Percentiles rank a stretch among this genome's conserved stretches.
phyloP scores from a whole-genome alignment of 192 early-diverging fungal species.

The Lunasporangiospora selenospora region DNA sequence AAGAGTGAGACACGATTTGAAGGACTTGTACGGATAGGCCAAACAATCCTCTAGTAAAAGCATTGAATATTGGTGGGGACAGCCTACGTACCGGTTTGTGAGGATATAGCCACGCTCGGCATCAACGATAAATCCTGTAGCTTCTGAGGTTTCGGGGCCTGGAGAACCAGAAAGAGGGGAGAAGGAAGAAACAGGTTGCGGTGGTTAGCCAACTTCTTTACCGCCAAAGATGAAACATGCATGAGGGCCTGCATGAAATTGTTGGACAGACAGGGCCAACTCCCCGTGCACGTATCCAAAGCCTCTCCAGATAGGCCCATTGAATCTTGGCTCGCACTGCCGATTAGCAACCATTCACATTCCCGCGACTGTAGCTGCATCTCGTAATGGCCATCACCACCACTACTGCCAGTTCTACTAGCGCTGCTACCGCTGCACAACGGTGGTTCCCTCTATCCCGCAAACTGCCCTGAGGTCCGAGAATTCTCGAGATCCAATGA shows the following conservation, averaged over 20 bases:
- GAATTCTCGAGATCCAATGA: too few relatives aligned
- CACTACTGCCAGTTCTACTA: too few relatives aligned
- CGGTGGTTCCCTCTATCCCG: too few relatives aligned
- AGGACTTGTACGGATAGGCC: neutral
- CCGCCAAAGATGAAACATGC: neutral
- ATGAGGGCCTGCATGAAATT: slow-evolving; percentile 17
- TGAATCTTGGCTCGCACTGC: too few relatives aligned
- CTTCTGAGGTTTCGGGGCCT: slow-evolving; percentile 74
- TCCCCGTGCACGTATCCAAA: too few relatives aligned
- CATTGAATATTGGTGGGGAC: slow-evolving; percentile 4
- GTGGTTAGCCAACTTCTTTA: neutral
- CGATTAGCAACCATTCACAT: too few relatives aligned
- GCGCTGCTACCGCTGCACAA: too few relatives aligned
- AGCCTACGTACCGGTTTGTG: slow-evolving; percentile 63
- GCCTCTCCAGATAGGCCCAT: too few relatives aligned
- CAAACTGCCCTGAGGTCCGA: too few relatives aligned
- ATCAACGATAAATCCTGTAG: slow-evolving; percentile 87
- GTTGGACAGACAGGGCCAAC: too few relatives aligned
- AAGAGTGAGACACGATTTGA: neutral
- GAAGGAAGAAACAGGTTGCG: neutral
- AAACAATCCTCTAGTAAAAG: neutral
- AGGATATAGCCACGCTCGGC: slow-evolving; percentile 69
- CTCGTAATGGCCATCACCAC: too few relatives aligned
- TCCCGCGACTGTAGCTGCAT: too few relatives aligned
- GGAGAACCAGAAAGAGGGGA: slow-evolving; percentile 6